These are phyloP conservation scores for Actinidia chinensis DNA, from an alignment of 179 eudicot genomes.

Conservation along the genomic window DNA sequence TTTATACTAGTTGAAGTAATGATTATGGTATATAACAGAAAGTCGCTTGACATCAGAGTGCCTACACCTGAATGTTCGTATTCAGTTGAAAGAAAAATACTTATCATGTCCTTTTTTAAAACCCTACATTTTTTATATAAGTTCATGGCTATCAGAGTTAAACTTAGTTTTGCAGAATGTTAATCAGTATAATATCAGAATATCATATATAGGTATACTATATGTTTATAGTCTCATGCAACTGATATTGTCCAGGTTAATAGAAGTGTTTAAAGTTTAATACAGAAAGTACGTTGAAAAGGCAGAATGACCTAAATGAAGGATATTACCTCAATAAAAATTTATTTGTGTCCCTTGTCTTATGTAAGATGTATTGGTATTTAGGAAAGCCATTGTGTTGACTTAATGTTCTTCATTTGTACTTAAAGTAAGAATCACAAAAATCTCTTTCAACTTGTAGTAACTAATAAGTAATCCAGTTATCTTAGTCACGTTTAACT, in stretches of 20 bases:
- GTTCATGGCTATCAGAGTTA: not conserved
- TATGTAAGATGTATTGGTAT: not conserved
- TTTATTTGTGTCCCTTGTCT: not conserved
- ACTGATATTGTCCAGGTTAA: not conserved
- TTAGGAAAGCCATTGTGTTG: not conserved
- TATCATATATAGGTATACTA: not conserved
- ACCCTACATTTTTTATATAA: not conserved
- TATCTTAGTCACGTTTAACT: not conserved
- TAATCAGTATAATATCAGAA: not conserved
- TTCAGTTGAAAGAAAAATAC: too few relatives aligned
- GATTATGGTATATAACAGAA: not conserved
- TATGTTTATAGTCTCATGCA: not conserved
- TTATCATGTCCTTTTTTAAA: not conserved
- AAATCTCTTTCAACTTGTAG: too few relatives aligned
- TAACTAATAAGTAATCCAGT: too few relatives aligned
- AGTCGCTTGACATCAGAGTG: not conserved
- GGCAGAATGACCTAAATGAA: slow-evolving; percentile 8
- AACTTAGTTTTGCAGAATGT: not conserved
- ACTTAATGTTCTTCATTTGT: slow-evolving; percentile 7
- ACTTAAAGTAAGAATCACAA: not conserved
- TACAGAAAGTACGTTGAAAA: slow-evolving; percentile 9
- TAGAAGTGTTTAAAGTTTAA: not conserved
- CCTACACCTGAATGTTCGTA: not conserved
- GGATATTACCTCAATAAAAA: not conserved
- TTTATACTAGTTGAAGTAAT: not conserved